Conservation (phyloP, 1,139 yeast genomes). For the Candida sojae region DNA sequence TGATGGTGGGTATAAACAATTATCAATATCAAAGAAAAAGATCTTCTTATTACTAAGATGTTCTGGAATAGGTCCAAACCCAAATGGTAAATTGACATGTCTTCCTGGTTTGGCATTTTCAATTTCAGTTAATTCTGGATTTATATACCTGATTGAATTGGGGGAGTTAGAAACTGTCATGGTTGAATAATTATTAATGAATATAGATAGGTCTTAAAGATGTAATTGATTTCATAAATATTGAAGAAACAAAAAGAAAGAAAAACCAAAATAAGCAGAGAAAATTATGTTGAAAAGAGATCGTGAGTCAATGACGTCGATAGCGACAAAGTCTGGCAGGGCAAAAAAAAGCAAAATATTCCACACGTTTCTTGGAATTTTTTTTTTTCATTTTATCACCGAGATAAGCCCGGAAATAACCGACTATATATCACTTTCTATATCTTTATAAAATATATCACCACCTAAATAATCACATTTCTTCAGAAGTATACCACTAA, state of each 20-base stretch:
- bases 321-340: too few relatives aligned
- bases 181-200: background rate
- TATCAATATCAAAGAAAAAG: conserved; percentile 90
- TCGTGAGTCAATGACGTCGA: too few relatives aligned
- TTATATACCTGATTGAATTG: conserved; percentile 18
- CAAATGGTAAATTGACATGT: conserved; percentile 41
- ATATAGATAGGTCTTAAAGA: background rate
- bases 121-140: conserved; percentile 23
- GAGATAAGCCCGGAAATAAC: background rate
- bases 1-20: conserved; percentile 77
- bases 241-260: background rate
- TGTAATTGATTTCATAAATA: too few relatives aligned
- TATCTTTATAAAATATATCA: background rate
- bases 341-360: background rate
- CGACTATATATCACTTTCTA: background rate
- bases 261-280: background rate
- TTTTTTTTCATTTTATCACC: background rate
- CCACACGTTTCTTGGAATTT: background rate
- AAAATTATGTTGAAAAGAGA: background rate
- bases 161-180: conserved; percentile 8
- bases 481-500: conserved; percentile 5
- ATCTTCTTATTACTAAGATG: conserved; percentile 41
- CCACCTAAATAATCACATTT: background rate
- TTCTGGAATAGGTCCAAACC: conserved; percentile 47
- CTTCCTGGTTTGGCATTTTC: conserved; percentile 29